A percentile compares a stretch with the other conserved stretches of the same genome.
Conservation (phyloP, 1,284 basidiomycete species). For the Mycosarcoma mackinlayi region DNA sequence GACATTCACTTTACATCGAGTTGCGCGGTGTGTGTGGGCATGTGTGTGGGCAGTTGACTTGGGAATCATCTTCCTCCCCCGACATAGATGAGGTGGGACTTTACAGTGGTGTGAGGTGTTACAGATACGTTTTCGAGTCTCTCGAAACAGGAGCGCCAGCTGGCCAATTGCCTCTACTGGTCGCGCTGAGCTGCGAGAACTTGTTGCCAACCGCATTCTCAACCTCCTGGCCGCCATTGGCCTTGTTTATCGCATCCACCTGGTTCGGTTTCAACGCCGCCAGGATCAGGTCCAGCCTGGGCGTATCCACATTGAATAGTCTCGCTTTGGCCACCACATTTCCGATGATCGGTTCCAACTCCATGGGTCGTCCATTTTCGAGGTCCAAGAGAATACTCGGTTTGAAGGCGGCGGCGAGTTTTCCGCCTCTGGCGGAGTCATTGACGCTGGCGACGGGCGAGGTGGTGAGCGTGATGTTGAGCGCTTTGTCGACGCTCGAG, state of each 20-base stretch:
- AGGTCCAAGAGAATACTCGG: conserved; percentile 62
- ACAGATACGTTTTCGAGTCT: conserved; percentile 21
- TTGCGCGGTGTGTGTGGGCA: not conserved
- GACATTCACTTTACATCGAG: no score
- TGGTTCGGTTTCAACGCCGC: conserved; percentile 56
- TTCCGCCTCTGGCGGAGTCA: conserved; percentile 10
- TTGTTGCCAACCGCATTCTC: not conserved
- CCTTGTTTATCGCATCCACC: conserved; percentile 28
- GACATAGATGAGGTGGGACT: no score
- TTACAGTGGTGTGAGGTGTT: not conserved
- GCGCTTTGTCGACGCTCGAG: conserved; percentile 43
- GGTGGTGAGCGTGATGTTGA: conserved; percentile 48
- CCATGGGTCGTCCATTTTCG: conserved; percentile 61
- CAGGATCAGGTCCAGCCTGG: conserved; percentile 58
- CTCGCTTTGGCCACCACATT: conserved; percentile 52
- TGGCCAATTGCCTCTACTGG: conserved; percentile 36
- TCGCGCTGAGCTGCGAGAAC: conserved; percentile 26
- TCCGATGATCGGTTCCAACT: conserved; percentile 58
- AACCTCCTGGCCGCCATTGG: not conserved
- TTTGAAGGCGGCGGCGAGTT: conserved; percentile 49
- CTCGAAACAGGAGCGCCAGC: conserved; percentile 35
- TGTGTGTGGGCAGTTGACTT: no score
- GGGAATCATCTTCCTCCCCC: no score
- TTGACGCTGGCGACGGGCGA: conserved; percentile 2
- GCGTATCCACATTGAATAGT: conserved; percentile 45